These are phyloP conservation scores for Arthroderma sp. DNA, from an alignment of 2,329 filamentous ascomycete genomes.

Conservation along the genomic window DNA sequence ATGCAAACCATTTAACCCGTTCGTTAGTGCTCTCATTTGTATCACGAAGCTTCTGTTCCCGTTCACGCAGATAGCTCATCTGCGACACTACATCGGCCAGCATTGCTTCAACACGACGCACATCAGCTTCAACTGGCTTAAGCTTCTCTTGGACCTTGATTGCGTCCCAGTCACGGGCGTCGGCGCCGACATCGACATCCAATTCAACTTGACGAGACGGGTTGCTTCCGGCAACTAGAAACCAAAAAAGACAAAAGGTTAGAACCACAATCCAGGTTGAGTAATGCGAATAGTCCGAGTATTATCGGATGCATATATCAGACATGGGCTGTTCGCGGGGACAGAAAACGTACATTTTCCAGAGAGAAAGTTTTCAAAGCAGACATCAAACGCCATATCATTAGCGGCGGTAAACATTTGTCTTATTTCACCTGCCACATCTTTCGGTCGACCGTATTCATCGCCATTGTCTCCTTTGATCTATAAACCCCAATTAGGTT, in stretches of 20 bases:
- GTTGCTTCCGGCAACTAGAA: conserved; percentile 26
- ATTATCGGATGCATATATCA: neutral
- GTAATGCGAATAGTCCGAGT: too few species aligned
- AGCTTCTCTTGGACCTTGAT: conserved; percentile 96
- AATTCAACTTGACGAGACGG: conserved; percentile 67
- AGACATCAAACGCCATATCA: conserved; percentile 89
- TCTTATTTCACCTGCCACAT: conserved; percentile 81
- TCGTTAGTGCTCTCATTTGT: conserved; percentile 99
- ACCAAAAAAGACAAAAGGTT: neutral
- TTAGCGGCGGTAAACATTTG: conserved; percentile 88
- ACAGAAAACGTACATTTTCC: conserved; percentile 45
- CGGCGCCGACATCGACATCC: conserved; percentile 90
- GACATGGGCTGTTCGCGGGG: neutral
- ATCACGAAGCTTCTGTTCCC: conserved; percentile 92
- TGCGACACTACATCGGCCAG: conserved; percentile 77
- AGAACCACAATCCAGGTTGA: neutral
- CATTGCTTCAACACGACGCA: conserved; percentile 83
- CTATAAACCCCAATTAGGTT: conserved; percentile 35
- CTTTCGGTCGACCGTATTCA: conserved; percentile 83
- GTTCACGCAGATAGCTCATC: conserved; percentile 84
- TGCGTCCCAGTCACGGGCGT: conserved; percentile 95
- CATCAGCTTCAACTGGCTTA: conserved; percentile 89
- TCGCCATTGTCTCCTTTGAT: conserved; percentile 93
- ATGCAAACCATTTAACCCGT: conserved; percentile 96
- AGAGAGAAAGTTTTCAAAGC: conserved; percentile 74